phyloP scores from a whole-genome alignment of 2,329 filamentous ascomycete genomes.

The Aspergillus brasiliensis region DNA sequence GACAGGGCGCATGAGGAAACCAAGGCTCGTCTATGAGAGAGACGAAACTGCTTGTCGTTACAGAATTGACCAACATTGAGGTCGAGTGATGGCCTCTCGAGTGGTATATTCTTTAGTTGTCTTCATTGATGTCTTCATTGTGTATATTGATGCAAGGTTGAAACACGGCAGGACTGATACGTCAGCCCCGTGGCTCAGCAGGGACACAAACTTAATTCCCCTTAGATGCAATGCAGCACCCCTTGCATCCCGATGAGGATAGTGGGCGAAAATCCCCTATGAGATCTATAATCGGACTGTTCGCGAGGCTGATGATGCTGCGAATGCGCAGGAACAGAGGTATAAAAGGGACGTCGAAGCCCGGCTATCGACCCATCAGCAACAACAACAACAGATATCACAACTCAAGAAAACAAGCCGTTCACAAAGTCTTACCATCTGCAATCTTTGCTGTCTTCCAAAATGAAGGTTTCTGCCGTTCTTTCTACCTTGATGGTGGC shows the following conservation, averaged over 20 bases:
- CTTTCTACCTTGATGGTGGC: conserved; percentile 7
- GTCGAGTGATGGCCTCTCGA: too few relatives aligned
- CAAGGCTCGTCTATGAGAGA: not conserved
- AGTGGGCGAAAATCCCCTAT: not conserved
- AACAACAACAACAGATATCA: not conserved
- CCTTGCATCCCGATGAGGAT: not conserved
- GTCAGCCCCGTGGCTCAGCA: not conserved
- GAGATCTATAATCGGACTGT: not conserved
- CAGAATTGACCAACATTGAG: not conserved
- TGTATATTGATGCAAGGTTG: not conserved
- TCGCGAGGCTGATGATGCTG: not conserved
- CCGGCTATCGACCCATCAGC: not conserved
- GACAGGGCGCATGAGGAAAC: not conserved
- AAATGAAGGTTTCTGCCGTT: conserved; percentile 1
- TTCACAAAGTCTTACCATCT: not conserved
- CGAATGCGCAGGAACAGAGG: not conserved
- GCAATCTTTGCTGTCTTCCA: not conserved
- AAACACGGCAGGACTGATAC: not conserved
- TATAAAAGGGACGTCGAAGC: not conserved
- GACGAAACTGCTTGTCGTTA: not conserved
- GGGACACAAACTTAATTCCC: not conserved
- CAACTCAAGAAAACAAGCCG: not conserved
- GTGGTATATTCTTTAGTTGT: not conserved
- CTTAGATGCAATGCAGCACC: not conserved
- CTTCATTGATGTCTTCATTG: not conserved